Percentiles rank a stretch among this genome's conserved stretches.
Evolutionary conservation across 495 filamentous ascomycete species (phyloP).

Genomic region (Barbatosphaeria neglecta): DNA sequence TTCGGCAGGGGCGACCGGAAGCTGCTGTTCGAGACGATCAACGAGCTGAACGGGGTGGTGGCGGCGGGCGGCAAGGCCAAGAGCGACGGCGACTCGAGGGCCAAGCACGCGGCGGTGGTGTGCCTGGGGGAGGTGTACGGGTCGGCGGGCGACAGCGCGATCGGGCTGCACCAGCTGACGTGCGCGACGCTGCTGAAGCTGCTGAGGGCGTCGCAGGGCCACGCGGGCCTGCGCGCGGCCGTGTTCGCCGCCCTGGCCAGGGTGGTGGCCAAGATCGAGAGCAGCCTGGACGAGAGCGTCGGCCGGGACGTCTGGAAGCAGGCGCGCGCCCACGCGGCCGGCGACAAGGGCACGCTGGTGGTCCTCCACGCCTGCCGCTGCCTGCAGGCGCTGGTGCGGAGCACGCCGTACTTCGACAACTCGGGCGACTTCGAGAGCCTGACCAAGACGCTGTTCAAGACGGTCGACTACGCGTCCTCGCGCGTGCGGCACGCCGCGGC

Average conservation of each 20-base stretch:
- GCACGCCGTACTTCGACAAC: slow-evolving; percentile 75
- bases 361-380: slow-evolving; percentile 73
- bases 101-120: slow-evolving; percentile 76
- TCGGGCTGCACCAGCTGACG: slow-evolving; percentile 65
- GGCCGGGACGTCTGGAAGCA: slow-evolving; percentile 91
- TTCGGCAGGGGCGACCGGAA: slow-evolving; percentile 84
- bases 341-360: slow-evolving; percentile 73
- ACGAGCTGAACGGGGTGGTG: slow-evolving; percentile 68
- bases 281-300: slow-evolving; percentile 72
- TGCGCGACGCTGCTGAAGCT: slow-evolving; percentile 63
- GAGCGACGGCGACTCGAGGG: slow-evolving; percentile 48
- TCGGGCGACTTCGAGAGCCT: slow-evolving; percentile 84
- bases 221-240: slow-evolving; percentile 73
- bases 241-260: slow-evolving; percentile 73
- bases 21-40: slow-evolving; percentile 84
- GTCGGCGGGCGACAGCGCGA: slow-evolving; percentile 84
- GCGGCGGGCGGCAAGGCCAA: slow-evolving; percentile 69
- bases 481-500: slow-evolving; percentile 77
- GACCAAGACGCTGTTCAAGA: slow-evolving; percentile 67
- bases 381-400: slow-evolving; percentile 57
- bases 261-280: slow-evolving; percentile 56
- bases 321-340: slow-evolving; percentile 59
- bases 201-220: slow-evolving; percentile 65
- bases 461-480: slow-evolving; percentile 64
- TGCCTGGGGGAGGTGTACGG: slow-evolving; percentile 85